Evolutionary conservation across 305 asterid genomes (phyloP).

Genomic region (Salvia sclarea): DNA sequence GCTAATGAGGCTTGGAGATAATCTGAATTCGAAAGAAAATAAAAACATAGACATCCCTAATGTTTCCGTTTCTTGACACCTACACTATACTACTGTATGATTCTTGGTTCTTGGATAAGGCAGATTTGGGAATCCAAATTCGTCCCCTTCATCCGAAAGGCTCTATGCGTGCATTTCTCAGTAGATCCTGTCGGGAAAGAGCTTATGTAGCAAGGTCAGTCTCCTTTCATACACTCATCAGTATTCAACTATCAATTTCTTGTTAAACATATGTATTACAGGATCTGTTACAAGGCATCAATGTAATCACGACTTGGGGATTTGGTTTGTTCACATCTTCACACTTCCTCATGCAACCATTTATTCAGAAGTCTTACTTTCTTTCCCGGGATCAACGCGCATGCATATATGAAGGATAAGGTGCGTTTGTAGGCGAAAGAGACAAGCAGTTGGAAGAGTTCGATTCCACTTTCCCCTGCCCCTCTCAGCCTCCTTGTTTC

Average conservation of each 20-base stretch:
- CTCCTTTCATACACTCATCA: slow-evolving; percentile 19
- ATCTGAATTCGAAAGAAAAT: neutral
- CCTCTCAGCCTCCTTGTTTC: neutral
- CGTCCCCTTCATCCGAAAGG: slow-evolving; percentile 53
- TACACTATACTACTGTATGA: slow-evolving; percentile 14
- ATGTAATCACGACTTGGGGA: neutral
- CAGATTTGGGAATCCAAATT: slow-evolving; percentile 73
- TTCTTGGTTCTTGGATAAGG: slow-evolving; percentile 27
- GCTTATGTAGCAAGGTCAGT: slow-evolving; percentile 63
- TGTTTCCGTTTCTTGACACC: slow-evolving; percentile 16
- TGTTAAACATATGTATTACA: neutral
- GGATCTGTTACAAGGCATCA: slow-evolving; percentile 10
- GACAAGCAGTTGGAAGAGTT: slow-evolving; percentile 8
- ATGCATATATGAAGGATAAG: neutral
- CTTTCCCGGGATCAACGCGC: neutral
- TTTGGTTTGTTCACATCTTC: neutral
- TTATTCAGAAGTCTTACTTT: neutral
- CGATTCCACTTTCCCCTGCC: slow-evolving; percentile 6
- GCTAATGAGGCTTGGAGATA: neutral
- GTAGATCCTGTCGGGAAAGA: slow-evolving; percentile 77
- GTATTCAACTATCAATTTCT: neutral
- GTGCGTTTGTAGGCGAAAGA: neutral
- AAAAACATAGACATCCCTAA: neutral
- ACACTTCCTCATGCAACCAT: neutral
- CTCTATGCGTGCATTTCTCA: slow-evolving; percentile 51